These are phyloP conservation scores for Dimocarpus longan DNA, from an alignment of 345 rosid genomes.

Conservation along the genomic window DNA sequence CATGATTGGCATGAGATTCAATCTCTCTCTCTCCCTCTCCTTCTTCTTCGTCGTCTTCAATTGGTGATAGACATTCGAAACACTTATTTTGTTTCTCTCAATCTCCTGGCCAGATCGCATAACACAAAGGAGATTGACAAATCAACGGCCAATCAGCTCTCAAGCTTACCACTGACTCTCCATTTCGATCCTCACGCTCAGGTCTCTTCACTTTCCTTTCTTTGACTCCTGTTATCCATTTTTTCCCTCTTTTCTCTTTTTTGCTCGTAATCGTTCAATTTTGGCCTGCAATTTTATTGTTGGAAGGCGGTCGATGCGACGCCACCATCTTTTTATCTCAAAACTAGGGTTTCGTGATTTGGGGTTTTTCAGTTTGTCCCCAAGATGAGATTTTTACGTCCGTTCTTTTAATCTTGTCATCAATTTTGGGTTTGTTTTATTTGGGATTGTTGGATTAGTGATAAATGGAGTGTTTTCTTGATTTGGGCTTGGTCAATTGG, in stretches of 20 bases:
- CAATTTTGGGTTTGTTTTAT: conserved; percentile 1
- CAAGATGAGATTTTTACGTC: conserved; percentile 10
- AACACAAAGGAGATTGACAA: background rate
- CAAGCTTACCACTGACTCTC: conserved; percentile 12
- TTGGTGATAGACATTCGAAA: background rate
- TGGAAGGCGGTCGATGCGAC: background rate
- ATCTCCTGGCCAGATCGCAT: background rate
- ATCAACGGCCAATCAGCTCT: background rate
- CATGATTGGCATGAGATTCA: background rate
- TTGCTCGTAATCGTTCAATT: background rate
- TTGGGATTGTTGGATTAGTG: conserved; percentile 18
- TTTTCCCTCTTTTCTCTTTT: background rate
- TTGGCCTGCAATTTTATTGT: background rate
- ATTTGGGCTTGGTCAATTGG: background rate
- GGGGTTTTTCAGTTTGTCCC: background rate
- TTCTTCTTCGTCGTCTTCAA: background rate
- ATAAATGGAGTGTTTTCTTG: conserved; percentile 5
- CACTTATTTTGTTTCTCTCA: background rate
- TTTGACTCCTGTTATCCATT: background rate
- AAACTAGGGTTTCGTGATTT: conserved; percentile 25
- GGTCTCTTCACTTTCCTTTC: conserved; percentile 13
- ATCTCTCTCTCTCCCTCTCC: background rate
- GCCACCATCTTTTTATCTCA: conserved; percentile 21
- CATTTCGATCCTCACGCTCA: conserved; percentile 16
- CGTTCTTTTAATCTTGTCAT: background rate